Base-by-base conservation (phyloP, 139 green algal genomes). In the Auxenochlorella protothecoides region DNA sequence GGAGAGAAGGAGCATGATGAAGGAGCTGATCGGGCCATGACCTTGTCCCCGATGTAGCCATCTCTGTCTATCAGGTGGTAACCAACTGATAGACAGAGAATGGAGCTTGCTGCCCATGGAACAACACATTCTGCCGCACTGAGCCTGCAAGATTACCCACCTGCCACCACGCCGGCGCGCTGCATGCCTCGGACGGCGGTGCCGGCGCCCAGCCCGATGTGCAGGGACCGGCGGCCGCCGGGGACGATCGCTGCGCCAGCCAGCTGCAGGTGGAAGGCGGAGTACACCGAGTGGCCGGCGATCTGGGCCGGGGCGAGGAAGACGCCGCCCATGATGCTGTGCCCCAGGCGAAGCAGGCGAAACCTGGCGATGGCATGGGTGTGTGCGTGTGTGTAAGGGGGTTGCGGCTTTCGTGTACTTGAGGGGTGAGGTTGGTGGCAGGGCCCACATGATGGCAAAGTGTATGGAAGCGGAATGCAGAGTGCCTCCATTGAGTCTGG, bases 181-280 rank as follows among this genome's bases (percentile, higher is more conserved):
- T 76, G 72, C 72, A 76, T 69, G 65, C 51, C 72, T 59, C 71
- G 71, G 27, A 76, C 65, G 2, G 72, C 72, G 0, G 72, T 72
- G 44, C 72, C 72, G 3, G 68, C 52, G 5, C 72, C 72, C 44
- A 76, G 59, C 9, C 72, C 72, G 8, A 76, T 53, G 9, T 76
- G 72, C 15, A 76, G 72, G 9, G 65, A 68, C 12, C 65, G 65
- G 65, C 57, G 44, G 56, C 72, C 71, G 55, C 53, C 14, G 8
- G 71, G 63, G 55, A 27, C 14, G 7, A 70, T 13, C 55, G 67
- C 59, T 44, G 57, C 63, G 7, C 55, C 63, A 0, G 65, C 72
- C 65, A 72, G 72, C 72, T 76, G 72, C 59, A 76, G 65, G 65
- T 76, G 71, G 52, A 76, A 76, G 5, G 72, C 72, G 2, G 59